Evolutionary conservation across 768 basidiomycete genomes (phyloP).

Genomic region (Multifurca ochricompacta): DNA sequence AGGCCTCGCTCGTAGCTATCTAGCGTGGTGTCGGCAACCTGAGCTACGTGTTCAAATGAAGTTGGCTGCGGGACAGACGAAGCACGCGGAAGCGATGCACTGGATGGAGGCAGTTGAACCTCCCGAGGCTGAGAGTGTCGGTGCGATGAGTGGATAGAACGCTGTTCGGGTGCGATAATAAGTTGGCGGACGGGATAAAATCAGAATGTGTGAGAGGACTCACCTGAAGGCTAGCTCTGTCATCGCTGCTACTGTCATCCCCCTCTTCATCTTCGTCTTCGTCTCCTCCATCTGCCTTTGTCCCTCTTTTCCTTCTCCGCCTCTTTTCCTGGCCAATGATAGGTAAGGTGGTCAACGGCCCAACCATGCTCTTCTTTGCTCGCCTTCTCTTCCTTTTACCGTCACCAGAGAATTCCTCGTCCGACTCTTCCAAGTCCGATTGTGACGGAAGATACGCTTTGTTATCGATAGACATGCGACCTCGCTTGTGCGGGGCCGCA

Average conservation of each 20-base stretch:
- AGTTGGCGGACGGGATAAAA: constrained; percentile 3
- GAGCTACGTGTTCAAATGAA: constrained; percentile 24
- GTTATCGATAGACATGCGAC: constrained; percentile 68
- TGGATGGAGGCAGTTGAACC: constrained; percentile 32
- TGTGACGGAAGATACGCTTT: constrained; percentile 68
- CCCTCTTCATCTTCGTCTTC: constrained; percentile 42
- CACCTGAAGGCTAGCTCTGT: constrained; percentile 38
- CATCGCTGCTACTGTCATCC: constrained; percentile 40
- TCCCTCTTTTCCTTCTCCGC: constrained; percentile 36
- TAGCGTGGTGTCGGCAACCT: constrained; percentile 22
- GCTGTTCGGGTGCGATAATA: constrained; percentile 10
- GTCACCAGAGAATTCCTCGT: constrained; percentile 49
- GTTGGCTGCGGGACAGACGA: constrained; percentile 36
- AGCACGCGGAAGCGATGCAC: constrained; percentile 23
- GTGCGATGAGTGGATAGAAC: constrained; percentile 21
- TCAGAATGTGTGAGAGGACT: constrained; percentile 9
- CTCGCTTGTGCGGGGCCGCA: constrained; percentile 37
- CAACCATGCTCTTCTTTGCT: constrained; percentile 41
- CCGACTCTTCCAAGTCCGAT: constrained; percentile 56
- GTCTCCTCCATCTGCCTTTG: constrained; percentile 34
- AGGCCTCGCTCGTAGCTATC: constrained; percentile 44
- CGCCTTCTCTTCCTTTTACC: constrained; percentile 45
- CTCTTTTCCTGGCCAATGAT: constrained; percentile 61
- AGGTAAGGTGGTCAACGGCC: constrained; percentile 59
- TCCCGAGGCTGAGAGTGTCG: constrained; percentile 18